Base-by-base conservation (phyloP, 306 rosid species). In the Abrus pulchellus region DNA sequence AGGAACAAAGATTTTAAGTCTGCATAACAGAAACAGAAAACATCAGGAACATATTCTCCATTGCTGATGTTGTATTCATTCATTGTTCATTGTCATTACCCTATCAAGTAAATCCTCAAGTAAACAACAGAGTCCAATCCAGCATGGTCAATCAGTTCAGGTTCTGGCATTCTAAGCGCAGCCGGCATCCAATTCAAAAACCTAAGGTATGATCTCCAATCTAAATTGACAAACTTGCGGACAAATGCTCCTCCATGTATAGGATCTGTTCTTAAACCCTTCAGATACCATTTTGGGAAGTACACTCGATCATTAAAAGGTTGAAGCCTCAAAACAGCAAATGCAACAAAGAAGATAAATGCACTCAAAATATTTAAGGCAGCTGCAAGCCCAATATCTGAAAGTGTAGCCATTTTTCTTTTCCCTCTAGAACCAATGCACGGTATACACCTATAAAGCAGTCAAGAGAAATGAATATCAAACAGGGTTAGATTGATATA, bases 1-100 rank as follows among this genome's bases (percentile, higher is more conserved):
- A n/a, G 99, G 99, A 85, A 93, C 88, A 81, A 95, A 95, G 81
- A 95, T 91, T 90, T 95, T 95, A 83, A 95, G 94, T 66, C 99
- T 95, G 89, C 85, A 91, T 12, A 50, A 88, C 59, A 57, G 54
- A 3, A 14, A 57, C 30, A 74, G 27, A 74, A 67, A 54, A 66
- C 7, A 67, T 83, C 74, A 83, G 61, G 28, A 83, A 10, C 12
- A 50, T 11, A 32, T 67, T 41, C 68, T 47, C 70, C 30, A 48
- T 61, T 53, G 20, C 40, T 60, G 75, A 75, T 64, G 32, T 36
- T 68, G 27, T 3, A 30, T 75, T 68, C 60, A 80, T 14, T 38
- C 27, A 56, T 32, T 75, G 30, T 7, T 43, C 92, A 64, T 20
- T 20, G 20, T 20, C 20, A 20, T 20, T 91, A 95, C 98, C 99